phyloP scores from a whole-genome alignment of 805 yeast species.

The Hanseniaspora lachancei region DNA sequence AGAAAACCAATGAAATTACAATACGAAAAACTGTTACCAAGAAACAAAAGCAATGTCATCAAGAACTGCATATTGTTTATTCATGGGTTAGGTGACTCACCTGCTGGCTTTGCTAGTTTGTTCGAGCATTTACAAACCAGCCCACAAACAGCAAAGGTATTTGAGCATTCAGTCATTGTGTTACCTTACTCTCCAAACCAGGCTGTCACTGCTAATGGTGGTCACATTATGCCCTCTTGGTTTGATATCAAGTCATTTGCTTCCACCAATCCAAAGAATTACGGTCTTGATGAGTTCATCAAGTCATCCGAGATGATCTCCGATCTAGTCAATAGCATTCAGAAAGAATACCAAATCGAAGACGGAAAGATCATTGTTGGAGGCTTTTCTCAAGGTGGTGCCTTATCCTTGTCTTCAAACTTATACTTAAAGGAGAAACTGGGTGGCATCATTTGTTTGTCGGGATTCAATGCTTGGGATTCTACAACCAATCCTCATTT shows the following conservation, averaged over 20 bases:
- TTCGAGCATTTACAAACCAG: constrained; percentile 43
- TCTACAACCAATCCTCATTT: constrained; percentile 14
- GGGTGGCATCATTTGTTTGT: constrained; percentile 65
- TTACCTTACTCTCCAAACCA: constrained; percentile 79
- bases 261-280: constrained; percentile 17
- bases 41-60: background rate
- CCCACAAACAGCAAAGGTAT: constrained; percentile 25
- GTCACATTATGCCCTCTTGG: constrained; percentile 70
- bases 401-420: constrained; percentile 52
- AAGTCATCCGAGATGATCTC: constrained; percentile 36
- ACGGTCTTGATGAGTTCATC: constrained; percentile 36
- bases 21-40: constrained; percentile 4
- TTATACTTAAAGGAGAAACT: constrained; percentile 44
- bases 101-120: constrained; percentile 77
- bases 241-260: constrained; percentile 58
- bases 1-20: constrained; percentile 4
- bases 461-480: constrained; percentile 52
- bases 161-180: constrained; percentile 52
- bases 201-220: constrained; percentile 58
- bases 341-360: constrained; percentile 37
- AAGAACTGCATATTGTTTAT: constrained; percentile 41
- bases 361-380: constrained; percentile 70
- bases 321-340: constrained; percentile 38
- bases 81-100: constrained; percentile 89
- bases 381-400: constrained; percentile 93